Evolutionary conservation across 257 asterid species (phyloP).

Genomic region (Solanum dulcamara): DNA sequence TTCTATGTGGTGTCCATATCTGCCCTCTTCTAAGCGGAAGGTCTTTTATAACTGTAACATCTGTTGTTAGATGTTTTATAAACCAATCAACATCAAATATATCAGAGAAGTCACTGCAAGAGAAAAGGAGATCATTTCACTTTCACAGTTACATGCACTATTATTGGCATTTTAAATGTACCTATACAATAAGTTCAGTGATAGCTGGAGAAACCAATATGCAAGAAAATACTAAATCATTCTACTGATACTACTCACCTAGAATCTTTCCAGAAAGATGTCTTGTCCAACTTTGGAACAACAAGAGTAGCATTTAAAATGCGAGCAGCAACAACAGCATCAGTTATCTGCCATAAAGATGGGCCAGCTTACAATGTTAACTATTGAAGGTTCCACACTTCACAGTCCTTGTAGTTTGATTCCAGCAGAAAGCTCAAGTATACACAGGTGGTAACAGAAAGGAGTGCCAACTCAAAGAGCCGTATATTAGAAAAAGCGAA

Average conservation of each 20-base stretch:
- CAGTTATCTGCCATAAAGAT: slow-evolving; percentile 55
- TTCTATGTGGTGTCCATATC: slow-evolving; percentile 63
- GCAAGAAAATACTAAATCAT: background rate
- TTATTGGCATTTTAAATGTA: background rate
- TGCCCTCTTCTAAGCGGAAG: slow-evolving; percentile 74
- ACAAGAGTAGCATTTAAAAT: slow-evolving; percentile 93
- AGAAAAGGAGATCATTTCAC: slow-evolving; percentile 8
- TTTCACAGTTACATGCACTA: background rate
- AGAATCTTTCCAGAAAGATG: slow-evolving; percentile 95
- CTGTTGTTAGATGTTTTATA: slow-evolving; percentile 56
- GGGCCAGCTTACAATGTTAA: background rate
- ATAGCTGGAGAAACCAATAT: background rate
- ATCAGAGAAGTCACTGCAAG: slow-evolving; percentile 85
- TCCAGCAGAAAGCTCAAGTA: background rate
- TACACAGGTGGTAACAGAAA: background rate
- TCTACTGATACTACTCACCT: slow-evolving; percentile 36
- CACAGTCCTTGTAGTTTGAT: background rate
- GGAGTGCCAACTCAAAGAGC: background rate
- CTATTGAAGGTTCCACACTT: background rate
- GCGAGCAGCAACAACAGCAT: slow-evolving; percentile 98
- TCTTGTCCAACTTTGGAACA: slow-evolving; percentile 75
- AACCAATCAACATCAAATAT: slow-evolving; percentile 84
- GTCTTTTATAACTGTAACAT: slow-evolving; percentile 67
- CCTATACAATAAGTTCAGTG: background rate
- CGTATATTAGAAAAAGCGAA: background rate